phyloP scores from a whole-genome alignment of 2,329 filamentous ascomycete genomes.

The Aspergillus bombycis region DNA sequence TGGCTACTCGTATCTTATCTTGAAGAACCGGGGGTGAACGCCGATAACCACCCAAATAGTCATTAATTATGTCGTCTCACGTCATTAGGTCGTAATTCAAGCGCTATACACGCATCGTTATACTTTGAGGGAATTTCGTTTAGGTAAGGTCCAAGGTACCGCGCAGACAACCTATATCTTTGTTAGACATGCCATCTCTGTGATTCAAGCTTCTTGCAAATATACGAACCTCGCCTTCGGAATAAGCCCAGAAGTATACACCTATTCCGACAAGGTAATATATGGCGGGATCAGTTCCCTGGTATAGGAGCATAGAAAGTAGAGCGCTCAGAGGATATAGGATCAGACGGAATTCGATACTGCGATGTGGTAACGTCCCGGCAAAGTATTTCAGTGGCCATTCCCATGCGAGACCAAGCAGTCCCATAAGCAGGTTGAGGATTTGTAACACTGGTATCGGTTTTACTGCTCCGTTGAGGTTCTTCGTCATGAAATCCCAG shows the following conservation, averaged over 20 bases:
- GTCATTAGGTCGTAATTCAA: conserved; percentile 7
- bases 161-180: conserved; percentile 64
- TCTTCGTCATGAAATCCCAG: conserved; percentile 94
- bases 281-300: conserved; percentile 86
- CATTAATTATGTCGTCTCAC: neutral
- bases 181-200: conserved; percentile 14
- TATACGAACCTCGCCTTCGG: conserved; percentile 84
- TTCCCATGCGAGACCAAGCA: conserved; percentile 82
- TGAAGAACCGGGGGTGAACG: neutral
- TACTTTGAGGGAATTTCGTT: conserved; percentile 21
- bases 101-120: conserved; percentile 14
- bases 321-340: conserved; percentile 79
- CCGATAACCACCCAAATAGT: neutral
- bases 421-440: conserved; percentile 81
- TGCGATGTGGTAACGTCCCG: conserved; percentile 77
- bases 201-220: no score
- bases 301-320: conserved; percentile 78
- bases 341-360: conserved; percentile 82
- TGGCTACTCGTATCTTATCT: neutral
- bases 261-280: conserved; percentile 87
- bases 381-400: conserved; percentile 83
- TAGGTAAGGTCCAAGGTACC: conserved; percentile 71
- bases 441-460: conserved; percentile 87
- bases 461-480: conserved; percentile 81
- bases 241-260: conserved; percentile 96